Evolutionary conservation across 345 rosid species (phyloP).

Genomic region (Eucalyptus regnans): DNA sequence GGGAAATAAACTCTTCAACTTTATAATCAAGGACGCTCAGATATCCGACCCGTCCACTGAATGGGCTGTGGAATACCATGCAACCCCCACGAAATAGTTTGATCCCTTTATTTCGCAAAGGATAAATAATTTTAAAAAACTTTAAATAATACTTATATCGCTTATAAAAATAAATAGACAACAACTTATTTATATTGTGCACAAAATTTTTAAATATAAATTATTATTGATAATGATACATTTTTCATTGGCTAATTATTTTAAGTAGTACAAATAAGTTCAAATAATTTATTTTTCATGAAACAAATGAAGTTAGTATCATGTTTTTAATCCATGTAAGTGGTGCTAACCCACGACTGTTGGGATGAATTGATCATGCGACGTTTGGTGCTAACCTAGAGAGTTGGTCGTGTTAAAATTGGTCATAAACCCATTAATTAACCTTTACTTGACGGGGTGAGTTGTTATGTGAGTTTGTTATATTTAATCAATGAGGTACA

Average conservation of each 20-base stretch:
- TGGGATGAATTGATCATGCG: background rate
- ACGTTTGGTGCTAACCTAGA: background rate
- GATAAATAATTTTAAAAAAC: accelerated
- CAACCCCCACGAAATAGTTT: background rate
- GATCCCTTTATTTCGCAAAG: accelerated
- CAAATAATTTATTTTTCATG: accelerated
- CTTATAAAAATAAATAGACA: too few species aligned
- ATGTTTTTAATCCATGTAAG: accelerated
- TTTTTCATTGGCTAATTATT: background rate
- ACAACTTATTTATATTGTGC: accelerated
- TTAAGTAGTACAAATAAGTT: background rate
- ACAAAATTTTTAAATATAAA: too few species aligned
- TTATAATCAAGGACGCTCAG: background rate
- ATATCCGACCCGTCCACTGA: background rate
- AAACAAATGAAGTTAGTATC: background rate
- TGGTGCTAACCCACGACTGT: accelerated
- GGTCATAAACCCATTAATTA: too few species aligned
- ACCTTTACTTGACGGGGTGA: background rate
- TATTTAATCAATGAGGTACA: too few species aligned
- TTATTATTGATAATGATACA: accelerated
- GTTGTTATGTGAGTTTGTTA: too few species aligned
- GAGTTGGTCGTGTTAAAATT: background rate
- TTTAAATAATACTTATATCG: accelerated
- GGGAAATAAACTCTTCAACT: background rate
- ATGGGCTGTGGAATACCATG: too few species aligned